These are phyloP conservation scores for Skeletonema potamos DNA, from an alignment of 108 stramenopile genomes.

Conservation along the genomic window DNA sequence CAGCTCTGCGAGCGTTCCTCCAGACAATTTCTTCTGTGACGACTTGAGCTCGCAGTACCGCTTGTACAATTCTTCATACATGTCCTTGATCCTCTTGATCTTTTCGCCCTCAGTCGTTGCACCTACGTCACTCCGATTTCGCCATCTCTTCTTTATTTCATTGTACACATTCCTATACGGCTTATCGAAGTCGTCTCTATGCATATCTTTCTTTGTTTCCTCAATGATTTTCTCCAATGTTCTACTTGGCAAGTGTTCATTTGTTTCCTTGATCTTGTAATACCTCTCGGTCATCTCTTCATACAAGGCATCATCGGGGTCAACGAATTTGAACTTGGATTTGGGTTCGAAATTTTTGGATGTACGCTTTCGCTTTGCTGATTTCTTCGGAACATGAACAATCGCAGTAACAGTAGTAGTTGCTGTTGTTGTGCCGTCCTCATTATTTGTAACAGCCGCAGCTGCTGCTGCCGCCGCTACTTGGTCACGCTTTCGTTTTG, in stretches of 20 bases:
- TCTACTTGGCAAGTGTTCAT: constrained; percentile 7
- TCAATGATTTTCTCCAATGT: constrained; percentile 6
- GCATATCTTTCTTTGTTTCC: constrained; percentile 6
- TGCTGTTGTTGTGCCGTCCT: background rate
- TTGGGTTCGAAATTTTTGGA: background rate
- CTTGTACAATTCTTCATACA: background rate
- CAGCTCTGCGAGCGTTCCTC: constrained; percentile 4
- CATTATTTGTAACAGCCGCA: background rate
- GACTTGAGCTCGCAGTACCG: background rate
- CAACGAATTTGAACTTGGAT: background rate
- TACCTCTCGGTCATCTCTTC: constrained; percentile 7
- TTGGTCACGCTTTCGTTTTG: constrained; percentile 2
- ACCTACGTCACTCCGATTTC: background rate
- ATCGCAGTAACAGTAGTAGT: background rate
- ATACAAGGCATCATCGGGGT: background rate
- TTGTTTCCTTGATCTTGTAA: background rate
- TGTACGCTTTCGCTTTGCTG: background rate
- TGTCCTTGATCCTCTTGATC: background rate
- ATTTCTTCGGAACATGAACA: background rate
- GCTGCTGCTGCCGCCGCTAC: background rate
- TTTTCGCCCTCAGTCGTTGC: background rate
- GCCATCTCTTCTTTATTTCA: background rate
- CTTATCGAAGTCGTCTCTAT: constrained; percentile 1
- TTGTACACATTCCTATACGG: background rate
- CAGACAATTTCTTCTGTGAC: background rate